Percentiles rank a stretch among this genome's conserved stretches.
Evolutionary conservation across 176 grass and related monocot species (phyloP).

Genomic region (Bothriochloa decipiens): DNA sequence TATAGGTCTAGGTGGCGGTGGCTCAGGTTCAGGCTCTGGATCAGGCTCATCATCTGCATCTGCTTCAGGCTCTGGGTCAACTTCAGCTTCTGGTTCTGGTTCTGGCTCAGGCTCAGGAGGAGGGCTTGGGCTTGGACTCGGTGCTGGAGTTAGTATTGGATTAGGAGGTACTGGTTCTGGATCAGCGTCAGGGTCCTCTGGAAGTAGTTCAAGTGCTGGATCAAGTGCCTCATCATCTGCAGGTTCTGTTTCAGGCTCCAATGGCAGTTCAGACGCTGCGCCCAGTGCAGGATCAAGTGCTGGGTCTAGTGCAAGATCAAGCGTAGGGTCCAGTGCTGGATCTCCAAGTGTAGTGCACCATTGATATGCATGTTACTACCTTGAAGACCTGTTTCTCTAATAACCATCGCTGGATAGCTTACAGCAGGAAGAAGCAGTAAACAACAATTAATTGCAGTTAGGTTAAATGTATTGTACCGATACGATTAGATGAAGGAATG

Average conservation of each 20-base stretch:
- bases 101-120: constrained; percentile 25
- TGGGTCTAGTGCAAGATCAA: neutral
- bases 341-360: neutral
- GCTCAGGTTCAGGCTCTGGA: constrained; percentile 5
- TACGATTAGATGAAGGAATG: neutral
- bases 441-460: neutral
- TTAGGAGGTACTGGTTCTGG: neutral
- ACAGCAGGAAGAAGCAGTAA: neutral
- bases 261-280: neutral
- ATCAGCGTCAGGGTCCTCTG: neutral
- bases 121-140: constrained; percentile 21
- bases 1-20: constrained; percentile 43
- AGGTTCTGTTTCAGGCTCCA: neutral
- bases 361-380: constrained; percentile 3
- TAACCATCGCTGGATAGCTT: neutral
- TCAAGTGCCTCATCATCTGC: neutral
- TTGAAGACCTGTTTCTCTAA: neutral
- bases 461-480: neutral
- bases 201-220: neutral
- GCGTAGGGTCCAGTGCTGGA: neutral
- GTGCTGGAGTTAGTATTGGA: constrained; percentile 19
- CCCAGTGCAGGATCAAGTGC: constrained; percentile 6
- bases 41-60: constrained; percentile 11
- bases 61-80: constrained; percentile 24
- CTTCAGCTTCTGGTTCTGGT: constrained; percentile 30